Percentiles rank a stretch among this genome's conserved stretches.
These are phyloP conservation scores for Metschnikowia gelsemii DNA, from an alignment of 805 yeast genomes.

Conservation along the genomic window DNA sequence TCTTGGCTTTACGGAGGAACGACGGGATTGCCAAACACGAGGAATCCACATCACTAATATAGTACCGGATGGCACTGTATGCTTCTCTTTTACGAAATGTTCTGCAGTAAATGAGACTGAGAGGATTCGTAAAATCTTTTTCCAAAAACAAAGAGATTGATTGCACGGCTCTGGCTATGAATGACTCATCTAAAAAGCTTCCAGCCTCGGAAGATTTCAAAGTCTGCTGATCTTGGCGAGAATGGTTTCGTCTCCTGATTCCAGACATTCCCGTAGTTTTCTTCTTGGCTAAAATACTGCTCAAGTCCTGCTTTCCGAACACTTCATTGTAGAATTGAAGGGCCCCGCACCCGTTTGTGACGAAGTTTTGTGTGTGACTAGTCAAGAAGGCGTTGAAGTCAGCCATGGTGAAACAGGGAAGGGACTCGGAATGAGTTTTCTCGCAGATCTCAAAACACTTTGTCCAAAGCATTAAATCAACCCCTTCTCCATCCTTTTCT, in stretches of 20 bases:
- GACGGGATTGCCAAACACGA: conserved; percentile 6
- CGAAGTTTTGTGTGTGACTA: conserved; percentile 6
- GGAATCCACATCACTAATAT: conserved; percentile 5
- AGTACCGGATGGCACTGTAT: conserved; percentile 5
- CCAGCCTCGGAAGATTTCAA: conserved; percentile 3
- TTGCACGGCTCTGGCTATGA: conserved; percentile 4
- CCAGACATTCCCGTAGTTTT: too few species aligned
- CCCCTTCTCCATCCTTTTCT: conserved; percentile 1
- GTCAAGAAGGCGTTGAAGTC: conserved; percentile 15
- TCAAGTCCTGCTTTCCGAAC: conserved; percentile 11
- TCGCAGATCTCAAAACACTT: conserved; percentile 10
- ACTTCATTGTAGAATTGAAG: conserved; percentile 10
- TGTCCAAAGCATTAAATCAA: conserved; percentile 9
- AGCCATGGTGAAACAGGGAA: conserved; percentile 14
- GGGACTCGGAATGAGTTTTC: conserved; percentile 6
- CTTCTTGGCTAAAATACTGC: not conserved
- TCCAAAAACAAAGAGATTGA: conserved; percentile 4
- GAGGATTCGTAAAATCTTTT: conserved; percentile 8
- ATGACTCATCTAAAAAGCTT: conserved; percentile 6
- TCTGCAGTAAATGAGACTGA: conserved; percentile 1
- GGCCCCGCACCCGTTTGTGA: conserved; percentile 12
- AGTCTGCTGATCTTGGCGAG: conserved; percentile 6
- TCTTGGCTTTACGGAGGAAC: conserved; percentile 5
- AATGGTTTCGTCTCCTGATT: not conserved
- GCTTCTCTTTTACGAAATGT: conserved; percentile 7